These are phyloP conservation scores for Capsella bursapastoris DNA, from an alignment of 345 rosid species.

Conservation along the genomic window DNA sequence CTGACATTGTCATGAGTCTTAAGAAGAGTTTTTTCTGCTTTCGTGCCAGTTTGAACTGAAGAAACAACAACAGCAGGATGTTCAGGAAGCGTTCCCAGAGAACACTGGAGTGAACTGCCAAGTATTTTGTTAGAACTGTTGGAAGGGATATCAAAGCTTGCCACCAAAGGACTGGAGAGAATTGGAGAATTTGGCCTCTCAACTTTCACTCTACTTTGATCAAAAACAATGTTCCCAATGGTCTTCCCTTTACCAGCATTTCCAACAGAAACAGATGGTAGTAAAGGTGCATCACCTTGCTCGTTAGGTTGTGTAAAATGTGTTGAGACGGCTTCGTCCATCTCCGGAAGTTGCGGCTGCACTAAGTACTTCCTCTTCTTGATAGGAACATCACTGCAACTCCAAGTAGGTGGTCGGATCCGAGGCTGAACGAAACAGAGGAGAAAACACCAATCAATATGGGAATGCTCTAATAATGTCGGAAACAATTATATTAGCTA, in stretches of 20 bases:
- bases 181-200: constrained; percentile 43
- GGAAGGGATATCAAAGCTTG: constrained; percentile 34
- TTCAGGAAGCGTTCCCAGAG: constrained; percentile 30
- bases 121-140: constrained; percentile 27
- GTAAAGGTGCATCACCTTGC: neutral
- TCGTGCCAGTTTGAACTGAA: constrained; percentile 45
- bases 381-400: constrained; percentile 69
- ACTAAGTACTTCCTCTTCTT: constrained; percentile 78
- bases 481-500: neutral
- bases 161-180: constrained; percentile 44
- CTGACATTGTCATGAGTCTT: constrained; percentile 33
- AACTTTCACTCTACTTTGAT: constrained; percentile 39
- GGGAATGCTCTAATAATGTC: neutral
- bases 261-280: constrained; percentile 26
- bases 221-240: neutral
- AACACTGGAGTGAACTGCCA: constrained; percentile 13
- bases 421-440: constrained; percentile 53
- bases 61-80: constrained; percentile 12
- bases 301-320: constrained; percentile 36
- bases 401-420: constrained; percentile 51
- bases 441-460: constrained; percentile 15
- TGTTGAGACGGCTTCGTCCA: constrained; percentile 43
- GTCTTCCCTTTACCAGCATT: constrained; percentile 4
- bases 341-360: constrained; percentile 50
- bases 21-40: constrained; percentile 37